Evolutionary conservation across 805 yeast genomes (phyloP).

Genomic region (Candida loeiensis): DNA sequence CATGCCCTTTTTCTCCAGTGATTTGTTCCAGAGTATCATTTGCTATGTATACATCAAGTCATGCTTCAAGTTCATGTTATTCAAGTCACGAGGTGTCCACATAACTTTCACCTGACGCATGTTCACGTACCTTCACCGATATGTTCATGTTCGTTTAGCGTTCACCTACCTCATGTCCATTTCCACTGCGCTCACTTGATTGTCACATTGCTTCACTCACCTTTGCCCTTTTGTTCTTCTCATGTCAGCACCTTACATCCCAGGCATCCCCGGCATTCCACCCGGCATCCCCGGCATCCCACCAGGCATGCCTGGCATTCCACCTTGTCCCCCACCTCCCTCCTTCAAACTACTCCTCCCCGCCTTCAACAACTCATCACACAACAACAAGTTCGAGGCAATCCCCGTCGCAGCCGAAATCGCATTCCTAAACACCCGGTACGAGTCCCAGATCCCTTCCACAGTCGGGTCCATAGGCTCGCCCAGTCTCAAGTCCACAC

Average conservation of each 20-base stretch:
- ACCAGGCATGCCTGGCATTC: constrained; percentile 15
- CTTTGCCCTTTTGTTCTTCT: background rate
- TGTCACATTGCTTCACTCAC: background rate
- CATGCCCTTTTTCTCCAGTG: too few species aligned
- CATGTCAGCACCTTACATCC: background rate
- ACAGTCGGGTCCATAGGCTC: constrained; percentile 93
- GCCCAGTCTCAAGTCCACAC: constrained; percentile 86
- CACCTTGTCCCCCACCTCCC: constrained; percentile 21
- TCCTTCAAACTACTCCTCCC: constrained; percentile 90
- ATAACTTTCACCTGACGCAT: too few species aligned
- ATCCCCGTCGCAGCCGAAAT: constrained; percentile 90
- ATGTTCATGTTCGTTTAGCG: too few species aligned
- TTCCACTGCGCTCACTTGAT: background rate
- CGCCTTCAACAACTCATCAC: constrained; percentile 96
- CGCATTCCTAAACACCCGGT: constrained; percentile 89
- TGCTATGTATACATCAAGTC: too few species aligned
- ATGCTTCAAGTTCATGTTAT: too few species aligned
- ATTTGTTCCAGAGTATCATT: too few species aligned
- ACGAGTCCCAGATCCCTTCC: constrained; percentile 97
- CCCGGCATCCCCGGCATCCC: constrained; percentile 9
- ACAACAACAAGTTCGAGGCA: constrained; percentile 83
- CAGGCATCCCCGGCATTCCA: constrained; percentile 8
- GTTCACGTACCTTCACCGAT: too few species aligned
- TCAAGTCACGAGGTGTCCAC: too few species aligned
- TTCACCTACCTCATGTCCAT: background rate